phyloP scores from a whole-genome alignment of 2,329 filamentous ascomycete species.

The Colletotrichum kahawae region DNA sequence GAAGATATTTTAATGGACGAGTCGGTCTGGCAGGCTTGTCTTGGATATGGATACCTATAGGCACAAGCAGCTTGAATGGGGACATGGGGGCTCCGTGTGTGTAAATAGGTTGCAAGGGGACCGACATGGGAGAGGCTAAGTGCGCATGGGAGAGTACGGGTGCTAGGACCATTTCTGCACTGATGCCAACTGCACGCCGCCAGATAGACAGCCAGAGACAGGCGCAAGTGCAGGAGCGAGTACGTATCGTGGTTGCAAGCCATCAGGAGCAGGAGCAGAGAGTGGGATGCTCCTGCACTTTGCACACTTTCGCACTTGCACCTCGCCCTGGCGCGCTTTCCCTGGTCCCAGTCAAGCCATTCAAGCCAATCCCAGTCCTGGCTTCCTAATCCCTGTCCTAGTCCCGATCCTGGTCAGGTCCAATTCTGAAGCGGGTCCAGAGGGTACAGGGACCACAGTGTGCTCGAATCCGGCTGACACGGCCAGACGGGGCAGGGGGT shows the following conservation, averaged over 20 bases:
- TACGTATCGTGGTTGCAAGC: neutral
- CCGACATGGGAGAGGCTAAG: neutral
- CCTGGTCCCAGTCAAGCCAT: neutral
- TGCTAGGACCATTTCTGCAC: constrained; percentile 4
- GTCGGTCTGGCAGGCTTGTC: constrained; percentile 10
- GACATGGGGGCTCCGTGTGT: constrained; percentile 15
- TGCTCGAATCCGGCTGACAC: neutral
- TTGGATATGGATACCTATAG: constrained; percentile 9
- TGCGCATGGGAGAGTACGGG: neutral
- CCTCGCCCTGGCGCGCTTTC: neutral
- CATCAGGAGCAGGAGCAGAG: neutral
- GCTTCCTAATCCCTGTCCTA: neutral
- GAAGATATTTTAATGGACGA: constrained; percentile 20
- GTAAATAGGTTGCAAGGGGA: constrained; percentile 12
- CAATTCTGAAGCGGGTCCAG: neutral
- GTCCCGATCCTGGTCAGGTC: constrained; percentile 3
- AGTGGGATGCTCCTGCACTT: neutral
- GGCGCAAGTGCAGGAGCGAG: neutral
- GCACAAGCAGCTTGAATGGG: neutral
- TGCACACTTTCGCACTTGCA: neutral
- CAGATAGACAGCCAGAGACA: constrained; percentile 10
- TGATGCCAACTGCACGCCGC: constrained; percentile 14
- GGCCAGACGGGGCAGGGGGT: neutral
- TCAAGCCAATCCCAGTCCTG: neutral
- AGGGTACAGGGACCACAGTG: constrained; percentile 18